Conservation (phyloP, 2,329 filamentous ascomycete species). For the Aspergillus ibericus region DNA sequence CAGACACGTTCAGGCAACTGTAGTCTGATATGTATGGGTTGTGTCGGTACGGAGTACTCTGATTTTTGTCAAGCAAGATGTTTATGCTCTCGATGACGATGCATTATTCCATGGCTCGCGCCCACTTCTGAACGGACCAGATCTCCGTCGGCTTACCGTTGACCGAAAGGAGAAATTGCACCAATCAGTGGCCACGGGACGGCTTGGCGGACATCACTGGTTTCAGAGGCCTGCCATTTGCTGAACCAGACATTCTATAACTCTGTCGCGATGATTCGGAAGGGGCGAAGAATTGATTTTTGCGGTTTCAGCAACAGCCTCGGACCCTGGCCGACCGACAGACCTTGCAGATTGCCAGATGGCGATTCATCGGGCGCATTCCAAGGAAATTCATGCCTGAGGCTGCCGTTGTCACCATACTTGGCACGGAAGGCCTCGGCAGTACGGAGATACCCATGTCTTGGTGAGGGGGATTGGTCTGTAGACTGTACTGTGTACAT, state of each 20-base stretch:
- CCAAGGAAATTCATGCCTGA: neutral
- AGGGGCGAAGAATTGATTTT: neutral
- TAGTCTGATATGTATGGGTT: neutral
- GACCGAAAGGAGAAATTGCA: slow-evolving; percentile 5
- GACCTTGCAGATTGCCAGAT: too few relatives aligned
- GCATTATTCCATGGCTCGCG: neutral
- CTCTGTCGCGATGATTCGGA: neutral
- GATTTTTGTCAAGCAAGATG: neutral
- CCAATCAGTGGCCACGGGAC: slow-evolving; percentile 3
- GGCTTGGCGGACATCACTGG: slow-evolving; percentile 2
- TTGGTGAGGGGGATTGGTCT: too few relatives aligned
- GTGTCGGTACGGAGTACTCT: neutral
- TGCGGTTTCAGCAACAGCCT: neutral
- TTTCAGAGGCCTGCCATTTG: neutral
- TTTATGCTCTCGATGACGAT: neutral
- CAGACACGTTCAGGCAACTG: neutral
- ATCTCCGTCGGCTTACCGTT: slow-evolving; percentile 5
- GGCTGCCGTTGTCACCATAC: neutral
- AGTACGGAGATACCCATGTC: neutral
- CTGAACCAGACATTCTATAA: neutral
- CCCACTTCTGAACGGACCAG: neutral
- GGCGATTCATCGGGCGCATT: neutral
- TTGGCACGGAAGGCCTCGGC: neutral
- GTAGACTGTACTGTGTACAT: too few relatives aligned
- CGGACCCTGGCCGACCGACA: neutral